Conservation (phyloP, 257 asterid species). For the Nicotiana otophora region DNA sequence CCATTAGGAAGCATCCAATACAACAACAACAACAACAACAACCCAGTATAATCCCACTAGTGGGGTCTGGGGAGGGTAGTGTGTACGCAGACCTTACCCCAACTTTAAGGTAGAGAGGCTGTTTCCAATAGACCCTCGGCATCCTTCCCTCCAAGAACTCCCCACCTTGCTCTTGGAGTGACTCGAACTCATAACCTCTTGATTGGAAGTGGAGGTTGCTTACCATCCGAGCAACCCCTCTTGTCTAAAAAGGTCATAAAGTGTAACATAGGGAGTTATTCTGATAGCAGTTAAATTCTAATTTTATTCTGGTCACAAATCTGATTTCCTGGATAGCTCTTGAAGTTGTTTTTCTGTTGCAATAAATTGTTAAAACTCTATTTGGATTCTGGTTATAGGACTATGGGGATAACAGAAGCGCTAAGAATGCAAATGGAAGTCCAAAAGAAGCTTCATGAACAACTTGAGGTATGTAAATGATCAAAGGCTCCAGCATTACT, state of each 20-base stretch:
- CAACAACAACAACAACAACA: no score
- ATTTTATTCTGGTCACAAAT: background rate
- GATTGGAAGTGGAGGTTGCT: no score
- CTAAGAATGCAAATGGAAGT: slow-evolving; percentile 83
- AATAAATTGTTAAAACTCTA: background rate
- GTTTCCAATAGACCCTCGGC: no score
- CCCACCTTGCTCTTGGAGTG: no score
- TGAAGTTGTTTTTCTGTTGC: background rate
- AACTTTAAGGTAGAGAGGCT: no score
- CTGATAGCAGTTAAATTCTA: background rate
- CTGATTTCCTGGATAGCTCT: background rate
- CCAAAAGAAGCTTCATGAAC: slow-evolving; percentile 88
- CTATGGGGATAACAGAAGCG: slow-evolving; percentile 74
- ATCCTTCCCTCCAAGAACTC: no score
- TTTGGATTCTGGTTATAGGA: slow-evolving; percentile 36
- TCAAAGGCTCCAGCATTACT: background rate
- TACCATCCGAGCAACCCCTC: no score
- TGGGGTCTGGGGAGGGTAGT: no score
- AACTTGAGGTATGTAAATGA: slow-evolving; percentile 62
- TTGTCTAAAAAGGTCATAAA: background rate
- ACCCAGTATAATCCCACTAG: no score
- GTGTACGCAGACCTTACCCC: no score
- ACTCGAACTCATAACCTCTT: no score
- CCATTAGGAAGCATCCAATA: background rate
- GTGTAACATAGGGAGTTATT: background rate